These are phyloP conservation scores for Sporobolomyces roseus DNA, from an alignment of 768 basidiomycete genomes.

Conservation along the genomic window DNA sequence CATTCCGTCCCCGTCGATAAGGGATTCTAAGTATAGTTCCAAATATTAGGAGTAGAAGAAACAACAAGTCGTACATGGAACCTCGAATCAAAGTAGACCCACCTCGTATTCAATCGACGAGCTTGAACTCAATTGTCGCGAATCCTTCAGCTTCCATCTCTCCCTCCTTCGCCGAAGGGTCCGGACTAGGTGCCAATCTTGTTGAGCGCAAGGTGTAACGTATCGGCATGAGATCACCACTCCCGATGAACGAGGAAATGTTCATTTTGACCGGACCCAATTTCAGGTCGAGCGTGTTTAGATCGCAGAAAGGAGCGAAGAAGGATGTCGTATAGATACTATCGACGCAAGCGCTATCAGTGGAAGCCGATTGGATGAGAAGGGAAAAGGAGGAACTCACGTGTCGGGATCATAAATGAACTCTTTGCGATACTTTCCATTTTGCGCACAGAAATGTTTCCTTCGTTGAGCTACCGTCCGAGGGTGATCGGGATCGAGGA, in stretches of 20 bases:
- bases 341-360: no score
- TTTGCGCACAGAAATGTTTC: slow-evolving; percentile 37
- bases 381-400: not conserved
- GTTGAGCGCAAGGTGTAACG: slow-evolving; percentile 45
- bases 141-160: slow-evolving; percentile 42
- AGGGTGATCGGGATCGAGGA: slow-evolving; percentile 37
- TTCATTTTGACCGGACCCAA: slow-evolving; percentile 41
- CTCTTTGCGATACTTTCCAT: slow-evolving; percentile 27
- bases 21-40: no score
- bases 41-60: no score
- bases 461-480: slow-evolving; percentile 38
- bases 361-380: not conserved
- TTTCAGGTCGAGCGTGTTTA: slow-evolving; percentile 26
- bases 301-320: slow-evolving; percentile 31
- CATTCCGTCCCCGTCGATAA: no score
- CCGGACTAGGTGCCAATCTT: slow-evolving; percentile 16
- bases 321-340: slow-evolving; percentile 31
- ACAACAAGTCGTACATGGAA: no score
- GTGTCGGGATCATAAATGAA: slow-evolving; percentile 42
- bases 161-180: slow-evolving; percentile 14
- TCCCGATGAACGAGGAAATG: slow-evolving; percentile 29
- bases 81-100: no score
- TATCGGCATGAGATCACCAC: slow-evolving; percentile 40
- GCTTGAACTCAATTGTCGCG: slow-evolving; percentile 42
- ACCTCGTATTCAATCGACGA: slow-evolving; percentile 41